Evolutionary conservation across 768 basidiomycete genomes (phyloP).

Genomic region (Crassisporium funariophilum): DNA sequence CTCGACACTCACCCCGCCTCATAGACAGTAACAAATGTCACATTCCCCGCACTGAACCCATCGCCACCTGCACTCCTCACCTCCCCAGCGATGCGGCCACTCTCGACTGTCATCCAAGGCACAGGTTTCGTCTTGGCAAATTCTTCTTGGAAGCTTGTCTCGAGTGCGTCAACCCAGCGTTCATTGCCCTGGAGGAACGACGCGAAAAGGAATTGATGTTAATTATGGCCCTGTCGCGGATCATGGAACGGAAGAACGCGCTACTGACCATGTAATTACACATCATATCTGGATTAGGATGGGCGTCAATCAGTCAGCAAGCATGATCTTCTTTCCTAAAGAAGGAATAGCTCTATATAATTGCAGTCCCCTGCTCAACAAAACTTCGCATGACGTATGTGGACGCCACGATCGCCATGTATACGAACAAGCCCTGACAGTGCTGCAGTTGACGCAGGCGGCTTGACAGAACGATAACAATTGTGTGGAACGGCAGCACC

Average conservation of each 20-base stretch:
- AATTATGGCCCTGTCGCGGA: background rate
- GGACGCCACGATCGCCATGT: too few species aligned
- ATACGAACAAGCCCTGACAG: too few species aligned
- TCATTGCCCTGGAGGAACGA: constrained; percentile 61
- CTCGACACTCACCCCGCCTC: constrained; percentile 72
- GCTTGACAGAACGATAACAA: too few species aligned
- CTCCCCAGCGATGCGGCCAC: constrained; percentile 62
- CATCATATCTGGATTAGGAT: constrained; percentile 63
- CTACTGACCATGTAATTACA: constrained; percentile 76
- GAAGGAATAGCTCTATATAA: too few species aligned
- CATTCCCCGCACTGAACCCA: constrained; percentile 72
- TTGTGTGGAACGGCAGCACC: too few species aligned
- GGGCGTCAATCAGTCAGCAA: constrained; percentile 16
- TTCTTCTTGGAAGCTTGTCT: constrained; percentile 61
- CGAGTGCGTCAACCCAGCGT: constrained; percentile 69
- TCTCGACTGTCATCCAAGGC: constrained; percentile 57
- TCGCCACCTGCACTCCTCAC: constrained; percentile 71
- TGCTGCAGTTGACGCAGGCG: too few species aligned
- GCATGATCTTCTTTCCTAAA: too few species aligned
- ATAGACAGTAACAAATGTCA: constrained; percentile 77
- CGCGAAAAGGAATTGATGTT: background rate
- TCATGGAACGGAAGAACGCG: background rate
- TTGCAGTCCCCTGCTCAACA: too few species aligned
- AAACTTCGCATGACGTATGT: too few species aligned
- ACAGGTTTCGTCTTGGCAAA: constrained; percentile 50